Base-by-base conservation (phyloP, 83 land plant genomes). In the Picea abies region DNA sequence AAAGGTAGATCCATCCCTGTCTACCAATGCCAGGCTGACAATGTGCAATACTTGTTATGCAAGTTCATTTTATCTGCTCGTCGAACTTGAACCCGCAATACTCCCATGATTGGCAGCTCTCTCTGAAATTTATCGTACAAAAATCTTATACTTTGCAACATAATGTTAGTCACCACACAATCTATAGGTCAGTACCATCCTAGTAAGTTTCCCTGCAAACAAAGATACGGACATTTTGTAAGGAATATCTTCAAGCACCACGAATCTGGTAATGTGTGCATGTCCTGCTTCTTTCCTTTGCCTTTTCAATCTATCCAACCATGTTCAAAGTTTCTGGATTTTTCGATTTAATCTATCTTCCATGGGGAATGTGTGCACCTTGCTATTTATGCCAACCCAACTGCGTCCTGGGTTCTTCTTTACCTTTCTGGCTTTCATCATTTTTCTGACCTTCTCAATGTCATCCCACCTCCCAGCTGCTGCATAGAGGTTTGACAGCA, bases 401-500 rank as follows among this genome's bases (percentile, higher is more conserved):
- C 72, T 68, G 17, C 72, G 32, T 32, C 72, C 72, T 14, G 72
- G 72, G 29, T 29, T 68, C 72, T 68, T 68, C 35, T 32, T 32
- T 3, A 32, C 35, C 17, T 19, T 37, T 68, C 37, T 68, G 17
- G 26, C 72, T 32, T 32, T 68, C 17, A 68, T 68, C 72, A 68
- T 29, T 68, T 68, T 32, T 37, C 72, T 29, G 0, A 32, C 6
- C 39, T 68, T 29, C 10, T 68, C 39, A 16, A 68, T 37, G 17
- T 68, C 72, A 68, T 37, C 20, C 72, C 39, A 68, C 16, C 72
- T 32, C 39, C 72, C 72, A 35, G 35, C 72, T 68, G 15, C 39
- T 68, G 72, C 72, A 68, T 32, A 68, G 26, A 68, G 29, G 26
- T 68, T 68, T 32, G 72, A 68, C 72, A 68, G 20, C 29, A 68